A percentile compares a stretch with the other conserved stretches of the same genome.
Evolutionary conservation across 73 alveolate species (phyloP).

Genomic region (Paramecium sonneborni): DNA sequence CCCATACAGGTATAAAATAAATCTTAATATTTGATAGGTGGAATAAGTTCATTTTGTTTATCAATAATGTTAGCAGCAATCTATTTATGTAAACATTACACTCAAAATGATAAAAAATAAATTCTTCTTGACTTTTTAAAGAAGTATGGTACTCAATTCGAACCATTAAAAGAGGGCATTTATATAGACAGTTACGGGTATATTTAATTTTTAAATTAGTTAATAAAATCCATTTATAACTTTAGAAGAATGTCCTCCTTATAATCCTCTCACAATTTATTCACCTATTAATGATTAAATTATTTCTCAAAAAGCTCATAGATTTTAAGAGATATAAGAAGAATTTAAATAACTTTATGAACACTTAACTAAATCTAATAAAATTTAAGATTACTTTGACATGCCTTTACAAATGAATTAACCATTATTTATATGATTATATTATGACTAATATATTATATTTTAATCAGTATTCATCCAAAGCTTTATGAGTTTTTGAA

Average conservation of each 20-base stretch:
- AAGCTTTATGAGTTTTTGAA: constrained; percentile 42
- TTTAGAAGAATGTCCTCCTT: constrained; percentile 1
- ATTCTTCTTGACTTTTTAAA: constrained; percentile 37
- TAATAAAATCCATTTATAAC: not conserved
- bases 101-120: constrained; percentile 24
- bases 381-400: constrained; percentile 9
- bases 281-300: constrained; percentile 9
- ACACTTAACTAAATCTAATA: not conserved
- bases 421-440: constrained; percentile 24
- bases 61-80: constrained; percentile 55
- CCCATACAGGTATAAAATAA: not conserved
- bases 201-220: not conserved
- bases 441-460: not conserved
- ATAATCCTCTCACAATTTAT: constrained; percentile 17
- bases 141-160: constrained; percentile 33
- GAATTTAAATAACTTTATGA: constrained; percentile 28
- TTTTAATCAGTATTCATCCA: constrained; percentile 41
- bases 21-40: not conserved
- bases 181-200: not conserved
- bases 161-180: constrained; percentile 28
- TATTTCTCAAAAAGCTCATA: not conserved
- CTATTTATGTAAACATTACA: not conserved
- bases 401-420: not conserved
- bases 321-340: not conserved
- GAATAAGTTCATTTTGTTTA: constrained; percentile 44